phyloP scores from a whole-genome alignment of 1,139 yeast genomes.

The Candida sp. region DNA sequence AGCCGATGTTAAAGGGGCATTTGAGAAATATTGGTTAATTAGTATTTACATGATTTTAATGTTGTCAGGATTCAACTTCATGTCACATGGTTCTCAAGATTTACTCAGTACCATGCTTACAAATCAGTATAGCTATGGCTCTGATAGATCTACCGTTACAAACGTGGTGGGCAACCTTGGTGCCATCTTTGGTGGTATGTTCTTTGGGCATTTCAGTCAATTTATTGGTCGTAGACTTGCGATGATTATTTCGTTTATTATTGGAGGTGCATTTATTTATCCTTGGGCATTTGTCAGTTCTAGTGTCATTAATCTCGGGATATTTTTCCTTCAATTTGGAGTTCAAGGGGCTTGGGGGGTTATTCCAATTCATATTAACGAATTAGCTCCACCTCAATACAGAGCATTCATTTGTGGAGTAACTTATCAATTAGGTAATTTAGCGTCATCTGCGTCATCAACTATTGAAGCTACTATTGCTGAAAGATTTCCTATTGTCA shows the following conservation, averaged over 20 bases:
- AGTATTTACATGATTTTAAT: conserved; percentile 31
- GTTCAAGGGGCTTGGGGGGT: conserved; percentile 93
- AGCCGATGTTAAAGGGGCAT: conserved; percentile 21
- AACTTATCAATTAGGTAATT: conserved; percentile 80
- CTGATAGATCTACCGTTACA: conserved; percentile 31
- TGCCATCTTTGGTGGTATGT: conserved; percentile 33
- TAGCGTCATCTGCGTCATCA: conserved; percentile 79
- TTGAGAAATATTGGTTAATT: conserved; percentile 36
- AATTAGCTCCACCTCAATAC: conserved; percentile 73
- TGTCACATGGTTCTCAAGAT: conserved; percentile 40
- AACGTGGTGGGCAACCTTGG: conserved; percentile 37
- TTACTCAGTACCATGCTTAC: conserved; percentile 35
- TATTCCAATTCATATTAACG: conserved; percentile 73
- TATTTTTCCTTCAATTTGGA: conserved; percentile 72
- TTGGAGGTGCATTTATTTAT: conserved; percentile 65
- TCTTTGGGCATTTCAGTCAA: conserved; percentile 33
- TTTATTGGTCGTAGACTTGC: conserved; percentile 34
- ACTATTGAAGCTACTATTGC: conserved; percentile 81
- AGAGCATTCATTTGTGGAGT: conserved; percentile 72
- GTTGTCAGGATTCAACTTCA: conserved; percentile 42
- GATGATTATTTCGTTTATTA: conserved; percentile 51
- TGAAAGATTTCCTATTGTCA: conserved; percentile 50
- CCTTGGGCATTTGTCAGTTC: conserved; percentile 84
- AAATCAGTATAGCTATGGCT: conserved; percentile 22
- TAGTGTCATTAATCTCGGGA: conserved; percentile 66